Conservation (phyloP, 371 early-diverging fungal species). For the Zopfochytrium polystomum region DNA sequence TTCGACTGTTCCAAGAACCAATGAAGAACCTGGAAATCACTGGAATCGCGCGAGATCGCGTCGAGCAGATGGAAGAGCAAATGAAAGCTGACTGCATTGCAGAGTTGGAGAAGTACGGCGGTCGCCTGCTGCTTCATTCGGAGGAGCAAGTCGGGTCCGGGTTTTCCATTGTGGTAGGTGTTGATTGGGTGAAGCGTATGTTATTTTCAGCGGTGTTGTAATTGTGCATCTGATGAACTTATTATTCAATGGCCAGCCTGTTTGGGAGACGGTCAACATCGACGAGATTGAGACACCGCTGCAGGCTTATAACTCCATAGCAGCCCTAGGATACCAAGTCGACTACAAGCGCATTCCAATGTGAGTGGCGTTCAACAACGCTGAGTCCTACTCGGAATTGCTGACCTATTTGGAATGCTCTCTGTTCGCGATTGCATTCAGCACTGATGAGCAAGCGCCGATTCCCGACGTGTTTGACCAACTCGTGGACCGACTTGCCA, state of each 20-base stretch:
- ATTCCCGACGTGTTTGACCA: constrained; percentile 74
- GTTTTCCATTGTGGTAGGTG: constrained; percentile 53
- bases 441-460: constrained; percentile 76
- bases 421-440: constrained; percentile 14
- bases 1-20: constrained; percentile 62
- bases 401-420: not conserved
- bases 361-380: constrained; percentile 28
- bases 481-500: constrained; percentile 51
- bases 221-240: not conserved
- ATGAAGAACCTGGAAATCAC: constrained; percentile 64
- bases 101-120: constrained; percentile 56
- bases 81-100: constrained; percentile 59
- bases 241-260: constrained; percentile 33
- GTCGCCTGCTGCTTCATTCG: constrained; percentile 61
- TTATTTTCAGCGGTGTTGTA: not conserved
- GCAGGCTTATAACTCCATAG: constrained; percentile 55
- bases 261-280: constrained; percentile 58
- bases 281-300: constrained; percentile 60
- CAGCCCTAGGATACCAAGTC: constrained; percentile 57
- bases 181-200: not conserved
- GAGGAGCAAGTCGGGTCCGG: constrained; percentile 47
- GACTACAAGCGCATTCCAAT: constrained; percentile 71
- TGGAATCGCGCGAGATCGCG: constrained; percentile 66
- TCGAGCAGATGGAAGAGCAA: constrained; percentile 66
- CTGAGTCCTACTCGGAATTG: not conserved